Percentiles rank a stretch among this genome's conserved stretches.
Conservation (phyloP, 192 early-diverging fungal genomes). For the Powellomyces hirtus region DNA sequence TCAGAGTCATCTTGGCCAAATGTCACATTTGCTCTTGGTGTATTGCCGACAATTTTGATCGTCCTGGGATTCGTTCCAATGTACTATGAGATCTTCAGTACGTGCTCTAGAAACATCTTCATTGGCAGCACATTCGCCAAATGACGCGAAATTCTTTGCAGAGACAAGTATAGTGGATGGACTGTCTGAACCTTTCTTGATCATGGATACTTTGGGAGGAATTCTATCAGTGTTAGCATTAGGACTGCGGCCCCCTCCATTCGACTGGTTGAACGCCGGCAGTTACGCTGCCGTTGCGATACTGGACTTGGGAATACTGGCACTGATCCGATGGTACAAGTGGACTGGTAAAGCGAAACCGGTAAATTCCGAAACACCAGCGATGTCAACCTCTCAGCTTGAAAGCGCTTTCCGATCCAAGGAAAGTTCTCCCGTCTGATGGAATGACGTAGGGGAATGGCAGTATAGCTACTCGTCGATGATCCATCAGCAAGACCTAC, state of each 20-base stretch:
- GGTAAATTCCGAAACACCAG: no score
- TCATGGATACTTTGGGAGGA: conserved; percentile 24
- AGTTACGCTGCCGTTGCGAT: conserved; percentile 5
- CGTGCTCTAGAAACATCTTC: background rate
- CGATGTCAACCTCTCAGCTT: no score
- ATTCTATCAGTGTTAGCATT: conserved; percentile 22
- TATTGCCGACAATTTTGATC: conserved; percentile 28
- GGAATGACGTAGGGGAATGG: no score
- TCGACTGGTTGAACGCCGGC: conserved; percentile 5
- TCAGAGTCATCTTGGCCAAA: background rate
- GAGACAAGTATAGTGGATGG: background rate
- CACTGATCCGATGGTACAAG: background rate
- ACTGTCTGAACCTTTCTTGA: conserved; percentile 19
- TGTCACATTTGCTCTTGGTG: conserved; percentile 2
- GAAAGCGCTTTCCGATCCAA: no score
- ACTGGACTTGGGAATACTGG: conserved; percentile 4
- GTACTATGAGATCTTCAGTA: conserved; percentile 21
- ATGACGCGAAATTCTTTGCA: background rate
- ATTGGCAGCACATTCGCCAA: background rate
- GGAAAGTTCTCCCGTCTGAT: no score
- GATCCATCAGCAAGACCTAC: no score
- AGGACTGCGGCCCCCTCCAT: background rate
- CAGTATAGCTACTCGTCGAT: no score
- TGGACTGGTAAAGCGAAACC: background rate
- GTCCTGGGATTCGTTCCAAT: conserved; percentile 27